These are phyloP conservation scores for Calonectria pseudoturangicola DNA, from an alignment of 2,329 filamentous ascomycete species.

Conservation along the genomic window DNA sequence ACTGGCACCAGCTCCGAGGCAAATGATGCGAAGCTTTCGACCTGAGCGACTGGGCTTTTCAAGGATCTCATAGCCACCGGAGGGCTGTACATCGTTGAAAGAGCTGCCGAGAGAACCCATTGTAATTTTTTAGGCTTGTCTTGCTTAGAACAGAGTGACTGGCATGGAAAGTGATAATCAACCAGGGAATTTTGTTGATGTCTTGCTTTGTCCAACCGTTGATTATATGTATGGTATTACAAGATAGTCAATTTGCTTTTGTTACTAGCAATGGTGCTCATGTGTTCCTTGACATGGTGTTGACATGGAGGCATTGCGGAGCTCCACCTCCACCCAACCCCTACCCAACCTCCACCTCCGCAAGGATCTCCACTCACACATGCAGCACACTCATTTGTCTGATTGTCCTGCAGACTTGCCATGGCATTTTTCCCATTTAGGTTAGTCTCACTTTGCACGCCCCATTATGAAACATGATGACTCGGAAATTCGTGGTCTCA, in stretches of 20 bases:
- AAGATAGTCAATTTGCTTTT: not conserved
- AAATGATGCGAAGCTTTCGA: slow-evolving; percentile 54
- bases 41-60: slow-evolving; percentile 51
- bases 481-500: not conserved
- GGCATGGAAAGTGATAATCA: not conserved
- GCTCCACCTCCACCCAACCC: slow-evolving; percentile 3
- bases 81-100: not conserved
- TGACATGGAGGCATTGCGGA: not conserved
- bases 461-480: not conserved
- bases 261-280: not conserved
- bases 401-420: not conserved
- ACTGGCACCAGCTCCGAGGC: slow-evolving; percentile 56
- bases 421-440: no score
- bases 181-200: not conserved
- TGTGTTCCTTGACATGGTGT: not conserved
- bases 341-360: slow-evolving; percentile 1
- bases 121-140: not conserved
- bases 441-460: not conserved
- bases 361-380: slow-evolving; percentile 3
- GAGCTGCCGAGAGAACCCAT: slow-evolving; percentile 10
- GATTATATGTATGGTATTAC: not conserved
- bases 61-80: slow-evolving; percentile 44
- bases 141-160: not conserved
- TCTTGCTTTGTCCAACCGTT: not conserved
- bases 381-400: not conserved